Evolutionary conservation across 768 basidiomycete genomes (phyloP).

Genomic region (Agrocybe chaxingu): DNA sequence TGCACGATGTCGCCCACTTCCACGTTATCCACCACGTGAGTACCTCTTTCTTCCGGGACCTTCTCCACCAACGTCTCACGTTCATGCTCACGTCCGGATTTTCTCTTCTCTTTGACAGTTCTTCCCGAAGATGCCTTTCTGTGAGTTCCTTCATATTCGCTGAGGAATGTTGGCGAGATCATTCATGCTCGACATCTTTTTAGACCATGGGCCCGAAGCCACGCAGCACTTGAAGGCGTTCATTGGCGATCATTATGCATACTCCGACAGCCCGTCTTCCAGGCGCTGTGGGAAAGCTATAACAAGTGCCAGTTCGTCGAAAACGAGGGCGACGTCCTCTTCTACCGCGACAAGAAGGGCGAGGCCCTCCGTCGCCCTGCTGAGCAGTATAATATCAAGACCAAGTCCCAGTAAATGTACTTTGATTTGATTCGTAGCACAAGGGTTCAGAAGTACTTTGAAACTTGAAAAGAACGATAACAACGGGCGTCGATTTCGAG

Average conservation of each 20-base stretch:
- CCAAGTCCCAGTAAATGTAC: slow-evolving; percentile 11
- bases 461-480: no score
- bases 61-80: not conserved
- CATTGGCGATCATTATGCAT: slow-evolving; percentile 49
- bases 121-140: slow-evolving; percentile 62
- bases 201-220: slow-evolving; percentile 50
- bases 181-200: no score
- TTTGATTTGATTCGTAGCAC: no score
- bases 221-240: slow-evolving; percentile 47
- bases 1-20: slow-evolving; percentile 63
- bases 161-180: slow-evolving; percentile 2
- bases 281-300: slow-evolving; percentile 52
- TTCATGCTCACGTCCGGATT: not conserved
- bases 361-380: slow-evolving; percentile 32
- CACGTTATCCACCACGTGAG: slow-evolving; percentile 62
- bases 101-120: slow-evolving; percentile 34
- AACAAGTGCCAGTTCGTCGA: slow-evolving; percentile 59
- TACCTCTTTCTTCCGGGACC: slow-evolving; percentile 1
- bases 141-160: slow-evolving; percentile 23
- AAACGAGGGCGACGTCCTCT: slow-evolving; percentile 47
- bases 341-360: slow-evolving; percentile 44
- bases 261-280: slow-evolving; percentile 36
- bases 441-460: not conserved
- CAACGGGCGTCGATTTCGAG: no score
- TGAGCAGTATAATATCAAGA: slow-evolving; percentile 12